Base-by-base conservation (phyloP, 768 basidiomycete species). In the Austroboletus eburneus region DNA sequence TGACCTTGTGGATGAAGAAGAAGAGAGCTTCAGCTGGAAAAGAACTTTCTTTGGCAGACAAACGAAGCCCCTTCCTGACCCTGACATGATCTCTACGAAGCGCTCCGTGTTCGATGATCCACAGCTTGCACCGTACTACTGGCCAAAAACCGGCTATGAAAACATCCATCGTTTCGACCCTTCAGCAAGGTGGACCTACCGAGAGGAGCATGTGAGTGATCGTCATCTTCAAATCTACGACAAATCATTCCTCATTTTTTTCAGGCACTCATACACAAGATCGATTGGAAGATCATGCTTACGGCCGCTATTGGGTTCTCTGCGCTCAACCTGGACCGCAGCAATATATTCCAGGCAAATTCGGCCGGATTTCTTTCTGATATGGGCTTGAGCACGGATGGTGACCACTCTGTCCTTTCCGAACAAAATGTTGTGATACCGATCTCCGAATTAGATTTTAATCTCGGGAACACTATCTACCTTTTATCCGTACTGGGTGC, bases 251-350 rank as follows among this genome's bases (percentile, higher is more conserved):
- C 24, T 48, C 12, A 13, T 23, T 7, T 13, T 32, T 32, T 3
- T 22, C 14, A 80, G 75, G 69, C 66, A 12, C 57, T 80, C 9
- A 56, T 80, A 20, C 67, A 79, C 36, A 80, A 78, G 53, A 69
- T 80, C 21, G 81, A 85, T 53, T 80, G 77, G 75, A 81, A 72
- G 49, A 74, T 84, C 32, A 76, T 83, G 75, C 43, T 75, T 3
- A 76, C 74, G 70, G 75, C 77, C n/a, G 72, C 74, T 5, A 67
- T 81, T 48, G 75, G 74, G 57, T 84, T 83, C 52, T 76, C 77
- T 2, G 77, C 78, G 0, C 65, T 80, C 43, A 79, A 78, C 50
- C 48, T 80, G 23, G 79, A 81, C 54, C 68, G 80, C 42, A 64
- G 57, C 38, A 83, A 83, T 49, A 52, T 83, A 39, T 66, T 61